phyloP scores from a whole-genome alignment of 2,329 filamentous ascomycete species.

The Teratosphaeria viscida region DNA sequence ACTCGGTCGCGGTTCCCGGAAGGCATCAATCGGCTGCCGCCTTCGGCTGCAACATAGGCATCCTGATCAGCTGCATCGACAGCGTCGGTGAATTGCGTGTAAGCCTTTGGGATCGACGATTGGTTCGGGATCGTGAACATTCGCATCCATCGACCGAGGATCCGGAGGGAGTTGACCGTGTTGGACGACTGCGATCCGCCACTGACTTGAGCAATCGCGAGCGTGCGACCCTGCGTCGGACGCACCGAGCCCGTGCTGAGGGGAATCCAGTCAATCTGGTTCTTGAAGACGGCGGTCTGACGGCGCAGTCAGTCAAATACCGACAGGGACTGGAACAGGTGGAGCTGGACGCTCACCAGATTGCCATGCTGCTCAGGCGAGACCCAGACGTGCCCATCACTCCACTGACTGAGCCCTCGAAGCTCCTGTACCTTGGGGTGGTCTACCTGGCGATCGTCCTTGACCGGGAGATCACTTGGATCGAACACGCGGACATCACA shows the following conservation, averaged over 20 bases:
- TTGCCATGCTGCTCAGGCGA: conserved; percentile 59
- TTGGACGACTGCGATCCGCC: conserved; percentile 60
- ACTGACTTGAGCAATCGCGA: conserved; percentile 52
- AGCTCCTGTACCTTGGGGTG: conserved; percentile 55
- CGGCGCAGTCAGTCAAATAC: background rate
- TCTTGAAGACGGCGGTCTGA: conserved; percentile 56
- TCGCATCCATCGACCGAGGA: conserved; percentile 50
- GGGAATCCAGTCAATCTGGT: conserved; percentile 62
- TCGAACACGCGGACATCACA: conserved; percentile 57
- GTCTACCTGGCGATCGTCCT: conserved; percentile 48
- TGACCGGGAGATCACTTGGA: conserved; percentile 49
- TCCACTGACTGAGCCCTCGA: conserved; percentile 51
- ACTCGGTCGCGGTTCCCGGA: conserved; percentile 18
- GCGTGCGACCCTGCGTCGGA: conserved; percentile 55
- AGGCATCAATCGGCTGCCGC: conserved; percentile 16
- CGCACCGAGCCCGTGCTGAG: conserved; percentile 51
- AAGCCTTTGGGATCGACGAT: conserved; percentile 52
- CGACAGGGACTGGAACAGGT: background rate
- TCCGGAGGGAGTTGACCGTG: conserved; percentile 53
- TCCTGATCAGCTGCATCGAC: conserved; percentile 26
- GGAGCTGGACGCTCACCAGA: conserved; percentile 31
- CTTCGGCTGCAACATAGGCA: conserved; percentile 13
- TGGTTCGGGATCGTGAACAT: conserved; percentile 50
- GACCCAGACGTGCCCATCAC: conserved; percentile 56
- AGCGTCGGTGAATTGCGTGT: conserved; percentile 47